Evolutionary conservation across 2,329 filamentous ascomycete species (phyloP).

Genomic region (Colletotrichum higginsianum): DNA sequence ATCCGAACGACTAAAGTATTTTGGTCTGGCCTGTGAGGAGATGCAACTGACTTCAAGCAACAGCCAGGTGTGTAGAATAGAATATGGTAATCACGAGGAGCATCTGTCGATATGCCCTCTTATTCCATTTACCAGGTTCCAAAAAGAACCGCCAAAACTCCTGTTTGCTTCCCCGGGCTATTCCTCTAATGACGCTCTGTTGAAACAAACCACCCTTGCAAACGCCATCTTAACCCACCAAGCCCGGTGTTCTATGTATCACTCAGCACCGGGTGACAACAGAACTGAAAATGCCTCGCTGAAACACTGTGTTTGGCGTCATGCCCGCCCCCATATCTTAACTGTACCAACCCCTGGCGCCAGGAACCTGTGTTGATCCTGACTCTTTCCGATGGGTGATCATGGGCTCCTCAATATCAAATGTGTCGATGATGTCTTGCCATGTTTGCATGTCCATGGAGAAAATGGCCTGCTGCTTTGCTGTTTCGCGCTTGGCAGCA

Average conservation of each 20-base stretch:
- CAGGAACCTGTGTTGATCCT: conserved; percentile 61
- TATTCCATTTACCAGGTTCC: not conserved
- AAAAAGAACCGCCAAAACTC: not conserved
- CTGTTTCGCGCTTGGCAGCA: conserved; percentile 64
- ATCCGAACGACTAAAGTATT: not conserved
- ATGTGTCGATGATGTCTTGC: conserved; percentile 82
- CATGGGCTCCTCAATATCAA: conserved; percentile 83
- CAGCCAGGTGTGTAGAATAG: not conserved
- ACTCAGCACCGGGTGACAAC: not conserved
- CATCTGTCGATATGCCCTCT: not conserved
- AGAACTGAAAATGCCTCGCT: not conserved
- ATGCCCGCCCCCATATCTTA: conserved; percentile 47
- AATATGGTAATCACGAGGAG: not conserved
- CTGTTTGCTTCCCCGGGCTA: conserved; percentile 1
- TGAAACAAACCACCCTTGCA: not conserved
- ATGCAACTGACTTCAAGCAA: not conserved
- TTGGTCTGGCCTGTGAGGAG: not conserved
- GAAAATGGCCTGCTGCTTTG: conserved; percentile 89
- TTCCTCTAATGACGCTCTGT: conserved; percentile 5
- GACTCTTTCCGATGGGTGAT: conserved; percentile 85
- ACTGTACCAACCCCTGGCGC: conserved; percentile 77
- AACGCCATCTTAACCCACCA: not conserved
- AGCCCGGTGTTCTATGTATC: conserved; percentile 14
- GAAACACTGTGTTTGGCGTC: conserved; percentile 4
- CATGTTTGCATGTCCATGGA: conserved; percentile 89